Evolutionary conservation across 257 asterid genomes (phyloP).

Genomic region (Solanum paucissectum): DNA sequence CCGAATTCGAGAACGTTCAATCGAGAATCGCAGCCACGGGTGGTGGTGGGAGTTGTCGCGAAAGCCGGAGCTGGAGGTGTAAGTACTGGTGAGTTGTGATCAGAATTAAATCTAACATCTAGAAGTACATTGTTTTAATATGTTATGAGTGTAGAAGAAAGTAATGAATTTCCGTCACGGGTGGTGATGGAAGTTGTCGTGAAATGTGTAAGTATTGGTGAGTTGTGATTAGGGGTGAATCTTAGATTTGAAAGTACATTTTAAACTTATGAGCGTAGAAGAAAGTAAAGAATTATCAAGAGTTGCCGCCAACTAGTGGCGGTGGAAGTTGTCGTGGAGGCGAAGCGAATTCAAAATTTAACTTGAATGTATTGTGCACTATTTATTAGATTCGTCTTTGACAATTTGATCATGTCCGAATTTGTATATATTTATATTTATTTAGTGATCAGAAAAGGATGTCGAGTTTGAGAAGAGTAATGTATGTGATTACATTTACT

Average conservation of each 20-base stretch:
- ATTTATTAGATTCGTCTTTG: background rate
- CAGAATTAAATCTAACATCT: background rate
- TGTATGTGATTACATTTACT: background rate
- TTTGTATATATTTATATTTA: background rate
- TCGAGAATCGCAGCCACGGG: slow-evolving; percentile 35
- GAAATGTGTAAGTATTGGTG: accelerated
- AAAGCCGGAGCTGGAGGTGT: background rate
- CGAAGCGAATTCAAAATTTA: background rate
- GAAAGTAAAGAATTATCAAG: background rate
- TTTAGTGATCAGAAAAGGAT: background rate
- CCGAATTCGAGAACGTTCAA: slow-evolving; percentile 40
- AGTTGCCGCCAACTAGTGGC: too few species aligned
- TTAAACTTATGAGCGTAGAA: background rate
- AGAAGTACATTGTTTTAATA: too few species aligned
- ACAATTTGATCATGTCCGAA: background rate
- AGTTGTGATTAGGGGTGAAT: background rate
- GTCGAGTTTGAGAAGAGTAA: too few species aligned
- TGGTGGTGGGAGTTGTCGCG: background rate
- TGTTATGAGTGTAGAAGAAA: background rate
- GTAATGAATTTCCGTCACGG: background rate
- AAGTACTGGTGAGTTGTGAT: background rate
- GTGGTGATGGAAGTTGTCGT: background rate
- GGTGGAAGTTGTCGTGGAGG: too few species aligned
- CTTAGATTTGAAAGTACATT: background rate
- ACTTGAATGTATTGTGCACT: background rate